Percentiles rank a stretch among this genome's conserved stretches.
phyloP scores from a whole-genome alignment of 306 rosid species.

The Calophaca sinica region DNA sequence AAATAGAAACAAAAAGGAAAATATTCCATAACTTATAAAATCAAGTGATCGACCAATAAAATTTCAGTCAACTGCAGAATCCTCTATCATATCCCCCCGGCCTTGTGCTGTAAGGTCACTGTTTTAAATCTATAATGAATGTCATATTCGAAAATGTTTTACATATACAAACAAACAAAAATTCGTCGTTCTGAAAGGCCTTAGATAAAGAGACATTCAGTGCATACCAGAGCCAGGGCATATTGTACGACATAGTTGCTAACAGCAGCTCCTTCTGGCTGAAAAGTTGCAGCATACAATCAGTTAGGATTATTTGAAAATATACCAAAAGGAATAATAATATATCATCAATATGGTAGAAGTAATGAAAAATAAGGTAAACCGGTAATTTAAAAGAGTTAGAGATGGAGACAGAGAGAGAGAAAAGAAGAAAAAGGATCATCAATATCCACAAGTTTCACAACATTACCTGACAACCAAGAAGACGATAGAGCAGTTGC shows the following conservation, averaged over 20 bases:
- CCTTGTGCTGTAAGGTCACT: no score
- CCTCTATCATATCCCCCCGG: no score
- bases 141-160: no score
- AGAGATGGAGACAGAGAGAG: no score
- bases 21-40: background rate
- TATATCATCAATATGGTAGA: background rate
- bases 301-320: background rate
- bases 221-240: slow-evolving; percentile 83
- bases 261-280: slow-evolving; percentile 89
- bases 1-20: slow-evolving; percentile 16
- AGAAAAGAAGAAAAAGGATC: background rate
- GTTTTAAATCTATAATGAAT: no score
- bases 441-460: slow-evolving; percentile 28
- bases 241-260: slow-evolving; percentile 77
- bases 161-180: no score
- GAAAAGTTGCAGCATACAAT: slow-evolving; percentile 46
- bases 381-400: background rate
- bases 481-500: slow-evolving; percentile 74
- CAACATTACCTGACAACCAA: slow-evolving; percentile 73
- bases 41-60: no score
- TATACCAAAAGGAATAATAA: background rate
- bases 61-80: no score
- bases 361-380: background rate
- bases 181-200: background rate
- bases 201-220: background rate